These are phyloP conservation scores for Persicaria maculosa DNA, from an alignment of 148 eudicot species.

Conservation along the genomic window DNA sequence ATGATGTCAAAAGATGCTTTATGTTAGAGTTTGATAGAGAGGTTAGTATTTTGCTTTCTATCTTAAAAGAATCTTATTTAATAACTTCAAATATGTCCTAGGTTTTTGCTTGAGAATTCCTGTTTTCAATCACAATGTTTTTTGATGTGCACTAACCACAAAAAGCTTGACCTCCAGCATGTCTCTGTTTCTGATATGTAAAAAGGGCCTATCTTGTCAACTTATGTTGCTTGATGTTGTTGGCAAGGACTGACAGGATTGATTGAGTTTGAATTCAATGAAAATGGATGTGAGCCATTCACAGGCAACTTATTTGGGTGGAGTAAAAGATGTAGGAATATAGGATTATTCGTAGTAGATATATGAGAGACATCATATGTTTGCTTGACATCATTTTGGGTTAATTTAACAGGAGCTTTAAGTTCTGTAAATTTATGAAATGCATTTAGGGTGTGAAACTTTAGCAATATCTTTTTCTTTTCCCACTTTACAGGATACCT, in stretches of 20 bases:
- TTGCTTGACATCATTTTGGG: no score
- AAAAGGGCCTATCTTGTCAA: no score
- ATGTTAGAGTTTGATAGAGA: conserved; percentile 94
- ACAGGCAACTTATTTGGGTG: not conserved
- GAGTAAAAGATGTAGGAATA: no score
- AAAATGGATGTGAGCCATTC: not conserved
- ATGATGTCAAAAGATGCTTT: conserved; percentile 90
- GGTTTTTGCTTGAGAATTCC: not conserved
- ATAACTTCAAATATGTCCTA: not conserved
- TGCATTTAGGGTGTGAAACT: no score
- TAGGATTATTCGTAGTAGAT: no score
- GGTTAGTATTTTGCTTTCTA: conserved; percentile 33
- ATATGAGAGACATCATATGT: no score
- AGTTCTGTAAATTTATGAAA: no score
- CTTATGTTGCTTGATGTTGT: not conserved
- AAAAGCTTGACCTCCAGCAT: not conserved
- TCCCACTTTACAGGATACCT: no score
- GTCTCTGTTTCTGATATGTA: not conserved
- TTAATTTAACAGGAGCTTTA: no score
- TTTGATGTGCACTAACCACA: not conserved
- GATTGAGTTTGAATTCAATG: not conserved
- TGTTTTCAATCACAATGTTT: not conserved
- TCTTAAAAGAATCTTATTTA: not conserved
- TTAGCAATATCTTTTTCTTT: no score
- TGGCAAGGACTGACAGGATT: not conserved